Evolutionary conservation across 2,329 filamentous ascomycete species (phyloP), one percentile per base, ranked within the genome.

Genomic region (Aureobasidium sp.): DNA sequence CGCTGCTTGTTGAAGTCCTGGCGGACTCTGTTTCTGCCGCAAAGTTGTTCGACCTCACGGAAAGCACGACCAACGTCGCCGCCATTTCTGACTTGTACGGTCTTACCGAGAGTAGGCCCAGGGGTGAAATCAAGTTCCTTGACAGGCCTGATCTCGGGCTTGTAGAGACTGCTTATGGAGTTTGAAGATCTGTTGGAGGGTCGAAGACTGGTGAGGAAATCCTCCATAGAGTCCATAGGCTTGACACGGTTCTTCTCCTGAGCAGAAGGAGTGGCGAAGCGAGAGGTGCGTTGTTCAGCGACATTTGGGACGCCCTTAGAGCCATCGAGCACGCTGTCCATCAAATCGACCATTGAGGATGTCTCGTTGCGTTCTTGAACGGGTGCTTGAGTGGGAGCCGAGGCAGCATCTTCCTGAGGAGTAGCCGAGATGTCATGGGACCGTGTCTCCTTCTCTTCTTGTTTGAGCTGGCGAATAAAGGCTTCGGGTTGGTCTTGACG

Each of bases 1-100:
- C 80, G 79, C 75, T 94, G 90, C 65, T 69, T 72, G 24, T 74
- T 72, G 59, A 78, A 78, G 68, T 90, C 85, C 2, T 53, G 63
- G 66, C 75, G 78, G 56, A 94, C 76, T 47, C 75, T 78, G 70
- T 93, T 92, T 69, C 75, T 73, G 44, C 70, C 67, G 66, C 80
- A 76, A 59, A 76, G 66, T 13, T 71, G 69, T 26, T 78, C 76
- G 65, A 86, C 66, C 65, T 70, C 72, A 46, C 72, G 69, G 66
- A 83, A 77, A 0, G 79, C 80, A 37, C 75, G 66, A 5, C 76
- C 79, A n/a, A 81, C 68, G 71, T 82, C 80, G n/a, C 77, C 70
- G 0, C 76, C 70, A 1, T 65, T 43, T 46, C 73, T 67, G 17
- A 81, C 69, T 5, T 72, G 68, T 13, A 80, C 69, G 1, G 71